phyloP scores from a whole-genome alignment of 2,329 filamentous ascomycete genomes.

The Akanthomyces uredinophilus region DNA sequence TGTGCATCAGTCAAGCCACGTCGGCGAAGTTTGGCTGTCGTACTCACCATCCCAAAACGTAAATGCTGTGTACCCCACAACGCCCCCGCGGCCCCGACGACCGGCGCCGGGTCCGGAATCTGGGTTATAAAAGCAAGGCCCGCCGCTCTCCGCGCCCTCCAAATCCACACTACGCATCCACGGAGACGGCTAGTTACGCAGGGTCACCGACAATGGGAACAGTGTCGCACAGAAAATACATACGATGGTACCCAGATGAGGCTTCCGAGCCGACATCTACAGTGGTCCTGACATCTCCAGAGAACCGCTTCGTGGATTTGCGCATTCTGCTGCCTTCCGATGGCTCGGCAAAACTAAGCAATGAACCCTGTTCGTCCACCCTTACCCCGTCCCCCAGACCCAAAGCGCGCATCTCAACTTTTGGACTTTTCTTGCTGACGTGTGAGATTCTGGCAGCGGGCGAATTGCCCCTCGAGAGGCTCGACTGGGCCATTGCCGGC shows the following conservation, averaged over 20 bases:
- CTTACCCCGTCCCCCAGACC: background rate
- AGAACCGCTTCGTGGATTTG: slow-evolving; percentile 55
- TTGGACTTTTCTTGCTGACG: background rate
- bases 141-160: background rate
- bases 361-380: slow-evolving; percentile 2
- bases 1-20: too few relatives aligned
- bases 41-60: background rate
- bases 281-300: slow-evolving; percentile 57
- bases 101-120: slow-evolving; percentile 7
- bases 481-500: slow-evolving; percentile 65
- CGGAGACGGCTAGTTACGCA: background rate
- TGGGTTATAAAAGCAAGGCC: slow-evolving; percentile 1
- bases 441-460: background rate
- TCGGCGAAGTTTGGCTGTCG: background rate
- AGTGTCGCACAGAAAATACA: slow-evolving; percentile 55
- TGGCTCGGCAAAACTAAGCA: slow-evolving; percentile 7
- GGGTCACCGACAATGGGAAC: slow-evolving; percentile 30
- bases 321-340: slow-evolving; percentile 41
- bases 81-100: slow-evolving; percentile 6
- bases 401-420: background rate
- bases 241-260: slow-evolving; percentile 50
- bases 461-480: slow-evolving; percentile 22
- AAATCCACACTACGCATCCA: background rate
- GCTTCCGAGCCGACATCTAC: slow-evolving; percentile 59
- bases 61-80: slow-evolving; percentile 3